phyloP scores from a whole-genome alignment of 495 filamentous ascomycete species.

The Penicillium subrubescens region DNA sequence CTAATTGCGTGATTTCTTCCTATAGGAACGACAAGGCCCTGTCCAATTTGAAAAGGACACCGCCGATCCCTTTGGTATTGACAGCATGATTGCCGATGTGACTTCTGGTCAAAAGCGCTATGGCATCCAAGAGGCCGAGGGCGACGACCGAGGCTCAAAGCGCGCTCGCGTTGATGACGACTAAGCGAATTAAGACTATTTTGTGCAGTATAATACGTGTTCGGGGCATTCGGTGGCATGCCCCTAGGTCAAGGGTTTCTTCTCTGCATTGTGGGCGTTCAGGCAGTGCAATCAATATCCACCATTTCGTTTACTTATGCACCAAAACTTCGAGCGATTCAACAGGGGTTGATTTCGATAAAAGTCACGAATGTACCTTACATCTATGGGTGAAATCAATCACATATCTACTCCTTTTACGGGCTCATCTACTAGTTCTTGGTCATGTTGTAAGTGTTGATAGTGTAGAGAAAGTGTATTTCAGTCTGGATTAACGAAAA shows the following conservation, averaged over 20 bases:
- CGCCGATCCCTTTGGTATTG: constrained; percentile 87
- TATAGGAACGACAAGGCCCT: constrained; percentile 76
- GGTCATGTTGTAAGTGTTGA: background rate
- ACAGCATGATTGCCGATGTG: constrained; percentile 87
- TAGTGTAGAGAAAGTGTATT: background rate
- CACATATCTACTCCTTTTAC: background rate
- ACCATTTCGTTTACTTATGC: constrained; percentile 11
- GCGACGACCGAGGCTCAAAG: constrained; percentile 64
- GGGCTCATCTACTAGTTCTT: background rate
- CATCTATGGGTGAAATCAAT: background rate
- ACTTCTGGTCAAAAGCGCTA: constrained; percentile 74
- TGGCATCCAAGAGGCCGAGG: constrained; percentile 76
- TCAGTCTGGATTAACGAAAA: background rate
- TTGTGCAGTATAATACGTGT: constrained; percentile 11
- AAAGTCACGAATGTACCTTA: constrained; percentile 3
- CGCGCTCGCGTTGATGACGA: constrained; percentile 81
- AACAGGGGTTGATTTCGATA: background rate
- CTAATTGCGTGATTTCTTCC: constrained; percentile 5
- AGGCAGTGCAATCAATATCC: constrained; percentile 14
- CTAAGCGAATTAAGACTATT: constrained; percentile 15
- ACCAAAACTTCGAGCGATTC: constrained; percentile 10
- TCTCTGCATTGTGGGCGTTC: constrained; percentile 36
- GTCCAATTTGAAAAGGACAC: constrained; percentile 98
- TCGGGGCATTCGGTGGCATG: constrained; percentile 2
- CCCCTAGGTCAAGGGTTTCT: constrained; percentile 1